Conservation (phyloP, 1,284 basidiomycete genomes). For the Ustilago bromivora region DNA sequence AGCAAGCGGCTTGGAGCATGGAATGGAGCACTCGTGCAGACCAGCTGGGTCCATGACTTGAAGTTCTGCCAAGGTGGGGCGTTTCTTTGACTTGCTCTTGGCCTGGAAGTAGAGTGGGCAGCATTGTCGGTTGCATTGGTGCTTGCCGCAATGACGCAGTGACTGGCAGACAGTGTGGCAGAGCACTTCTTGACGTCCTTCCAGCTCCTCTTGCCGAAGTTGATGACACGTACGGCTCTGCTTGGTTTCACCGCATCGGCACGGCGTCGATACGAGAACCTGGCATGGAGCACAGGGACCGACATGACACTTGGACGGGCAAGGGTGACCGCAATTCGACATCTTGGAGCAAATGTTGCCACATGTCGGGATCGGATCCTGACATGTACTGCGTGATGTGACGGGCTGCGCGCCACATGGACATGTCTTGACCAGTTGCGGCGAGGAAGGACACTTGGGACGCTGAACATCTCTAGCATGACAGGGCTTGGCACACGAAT, state of each 20-base stretch:
- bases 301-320: conserved; percentile 56
- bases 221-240: conserved; percentile 55
- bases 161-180: conserved; percentile 61
- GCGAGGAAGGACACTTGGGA: conserved; percentile 58
- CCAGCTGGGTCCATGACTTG: conserved; percentile 62
- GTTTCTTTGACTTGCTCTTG: conserved; percentile 53
- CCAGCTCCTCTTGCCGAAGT: conserved; percentile 44
- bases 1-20: conserved; percentile 60
- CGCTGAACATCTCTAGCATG: conserved; percentile 47
- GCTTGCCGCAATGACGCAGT: conserved; percentile 61
- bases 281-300: conserved; percentile 64
- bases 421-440: conserved; percentile 56
- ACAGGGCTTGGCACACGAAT: conserved; percentile 59
- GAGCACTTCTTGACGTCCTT: conserved; percentile 56
- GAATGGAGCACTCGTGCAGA: conserved; percentile 62
- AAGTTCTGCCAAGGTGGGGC: conserved; percentile 51
- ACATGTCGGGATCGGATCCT: conserved; percentile 64
- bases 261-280: conserved; percentile 60
- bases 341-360: conserved; percentile 50
- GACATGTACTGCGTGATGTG: conserved; percentile 48
- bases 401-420: conserved; percentile 60
- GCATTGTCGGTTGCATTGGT: conserved; percentile 61
- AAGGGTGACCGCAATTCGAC: conserved; percentile 60
- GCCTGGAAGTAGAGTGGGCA: conserved; percentile 66
- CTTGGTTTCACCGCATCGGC: conserved; percentile 66